Evolutionary conservation across 2,329 filamentous ascomycete genomes (phyloP), one percentile per base, ranked within the genome.

Genomic region (Neonectria hederae): DNA sequence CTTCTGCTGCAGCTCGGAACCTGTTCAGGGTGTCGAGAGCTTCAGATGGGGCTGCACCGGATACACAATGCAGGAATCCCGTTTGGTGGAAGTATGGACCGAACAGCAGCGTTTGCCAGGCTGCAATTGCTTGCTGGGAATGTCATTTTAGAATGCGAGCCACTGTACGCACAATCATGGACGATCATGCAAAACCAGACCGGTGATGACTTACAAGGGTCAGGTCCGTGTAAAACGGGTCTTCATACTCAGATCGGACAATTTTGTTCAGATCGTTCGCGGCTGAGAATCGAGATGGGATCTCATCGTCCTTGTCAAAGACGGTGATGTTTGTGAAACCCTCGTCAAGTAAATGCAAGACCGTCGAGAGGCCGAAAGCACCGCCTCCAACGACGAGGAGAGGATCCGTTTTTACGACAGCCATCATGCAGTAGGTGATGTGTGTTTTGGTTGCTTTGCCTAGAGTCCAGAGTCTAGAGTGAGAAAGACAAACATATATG

Each of bases 211-310:
- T 14, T 75, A 85, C 84, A 58, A 87, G 76, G 2, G 86, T 82
- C 46, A 88, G 71, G 2, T 86, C 78, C 0, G 85, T 84, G 63
- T 89, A 88, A 59, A 86, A 87, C 0, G 80, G 77, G 62, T 88
- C 85, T 65, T 86, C 84, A 62, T 89, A 89, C 66, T 89, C 86
- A 5, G 83, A 85, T 2, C 86, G 81, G 38, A 89, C 79, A 59
- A 89, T 89, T 74, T 89, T 89, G 73, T 89, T 89, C 26, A 89
- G 72, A 66, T 89, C 86, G 63, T 87, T 86, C 21, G 82, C 86
- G 0, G 86, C 87, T 0, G 87, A 88, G 69, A 76, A 77, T 1
- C 63, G 62, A 4, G 84, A 83, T 1, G 86, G 86, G 1, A 76
- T 67, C 9, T 70, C 59, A 6, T 73, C 70, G 13, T 75, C 76